Evolutionary conservation across 2,329 filamentous ascomycete genomes (phyloP), one percentile per base, ranked within the genome.

Genomic region (Fusarium pilosicola): DNA sequence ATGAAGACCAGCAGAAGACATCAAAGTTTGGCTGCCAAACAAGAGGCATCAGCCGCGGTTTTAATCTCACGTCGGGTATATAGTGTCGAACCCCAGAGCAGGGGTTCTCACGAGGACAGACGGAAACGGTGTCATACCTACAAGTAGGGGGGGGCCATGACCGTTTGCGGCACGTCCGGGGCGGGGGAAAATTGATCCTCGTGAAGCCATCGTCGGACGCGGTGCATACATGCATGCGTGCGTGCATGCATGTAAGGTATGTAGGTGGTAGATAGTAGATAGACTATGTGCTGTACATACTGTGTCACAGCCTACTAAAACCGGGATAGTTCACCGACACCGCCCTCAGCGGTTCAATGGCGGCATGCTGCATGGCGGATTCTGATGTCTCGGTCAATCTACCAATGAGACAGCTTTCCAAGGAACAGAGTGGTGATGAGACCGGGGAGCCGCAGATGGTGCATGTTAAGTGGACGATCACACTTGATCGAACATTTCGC

Each of bases 361-460:
- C 75, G 74, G 76, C 76, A 75, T 68, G 39, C 56, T 76, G 76
- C 76, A 78, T 76, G 69, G 57, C 57, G 60, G 59, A 70, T 68
- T 65, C 71, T 73, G 69, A 55, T 74, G 66, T 64, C 67, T 78
- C 77, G 70, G 75, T 77, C 76, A 76, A 49, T 28, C 52, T 63
- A 59, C 76, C 77, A 78, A 78, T 77, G 46, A 70, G 26, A 44
- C 58, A 32, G 62, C 73, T 76, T 63, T 74, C 76, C 76, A 78
- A 74, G 65, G 62, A 59, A 71, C 52, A 68, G 61, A 78, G 58
- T 76, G 60, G 76, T 78, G 76, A 78, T 78, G 68, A 76, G 76
- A 78, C 76, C 65, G 38, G 76, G 76, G 75, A 76, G 76, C 66
- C 76, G 76, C 76, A 78, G 75, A 76, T 78, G 63, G 76, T 77